Evolutionary conservation across 345 rosid species (phyloP), one percentile per base, ranked within the genome.

Genomic region (Zanthoxylum bungeanum): DNA sequence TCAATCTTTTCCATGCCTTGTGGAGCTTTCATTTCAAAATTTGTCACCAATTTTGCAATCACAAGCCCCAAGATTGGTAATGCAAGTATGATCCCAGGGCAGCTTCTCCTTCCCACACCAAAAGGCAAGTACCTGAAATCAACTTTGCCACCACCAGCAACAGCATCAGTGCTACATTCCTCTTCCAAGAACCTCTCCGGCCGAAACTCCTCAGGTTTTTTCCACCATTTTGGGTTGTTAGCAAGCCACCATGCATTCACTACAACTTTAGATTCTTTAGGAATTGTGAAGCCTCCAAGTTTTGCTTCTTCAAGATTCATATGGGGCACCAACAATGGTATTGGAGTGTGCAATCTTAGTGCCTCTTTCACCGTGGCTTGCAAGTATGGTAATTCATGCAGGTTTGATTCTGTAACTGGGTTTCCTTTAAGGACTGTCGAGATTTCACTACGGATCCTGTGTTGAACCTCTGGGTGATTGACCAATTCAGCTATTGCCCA

Each of bases 231-330:
- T 3, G 89, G 89, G 58, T 86, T 85, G 77, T 85, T 86, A 46
- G 91, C 89, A 19, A 86, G 68, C 93, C 93, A 86, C 93, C 89
- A 86, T 3, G 90, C 93, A 8, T 88, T 86, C 24, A 83, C 89
- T 12, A 85, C 85, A 39, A 88, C 86, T 74, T 88, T 88, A 3
- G 89, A 81, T 72, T 88, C 90, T 60, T 47, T 80, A 1, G 90
- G 93, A 40, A 86, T 78, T 25, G 81, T 85, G 76, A 72, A 86
- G 1, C 89, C 84, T 4, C 87, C 85, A 0, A 88, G 76, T 67
- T 83, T 80, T 33, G 86, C 87, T 66, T 88, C 90, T 52, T 83
- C 80, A 2, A 88, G 84, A 78, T 88, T 88, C 93, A 86, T 86
- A 72, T 85, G 90, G 0, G 93, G 90, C 3, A 88, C 93, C 34